Percentiles rank a stretch among this genome's conserved stretches.
Evolutionary conservation across 176 grass and related monocot genomes (phyloP).

Genomic region (Microstegium vimineum): DNA sequence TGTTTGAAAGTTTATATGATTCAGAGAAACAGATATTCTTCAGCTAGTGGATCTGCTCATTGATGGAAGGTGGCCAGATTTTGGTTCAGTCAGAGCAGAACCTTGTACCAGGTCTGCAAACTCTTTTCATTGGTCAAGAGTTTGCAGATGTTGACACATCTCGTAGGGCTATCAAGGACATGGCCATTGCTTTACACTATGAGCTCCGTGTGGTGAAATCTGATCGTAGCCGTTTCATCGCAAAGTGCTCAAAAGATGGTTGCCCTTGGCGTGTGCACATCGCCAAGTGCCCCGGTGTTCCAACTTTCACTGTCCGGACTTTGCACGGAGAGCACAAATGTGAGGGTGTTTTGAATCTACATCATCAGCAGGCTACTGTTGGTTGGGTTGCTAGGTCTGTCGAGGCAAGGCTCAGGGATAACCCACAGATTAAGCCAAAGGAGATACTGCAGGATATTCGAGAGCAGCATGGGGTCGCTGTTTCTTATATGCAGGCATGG

Average conservation of each 20-base stretch:
- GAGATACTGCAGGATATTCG: constrained; percentile 95
- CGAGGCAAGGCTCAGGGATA: constrained; percentile 77
- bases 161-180: constrained; percentile 76
- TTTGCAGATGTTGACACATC: constrained; percentile 67
- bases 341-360: constrained; percentile 69
- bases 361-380: constrained; percentile 94
- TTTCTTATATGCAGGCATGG: constrained; percentile 99
- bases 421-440: constrained; percentile 93
- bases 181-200: constrained; percentile 92
- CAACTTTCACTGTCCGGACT: constrained; percentile 81
- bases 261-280: constrained; percentile 47
- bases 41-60: neutral
- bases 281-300: constrained; percentile 37
- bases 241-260: constrained; percentile 80
- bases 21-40: constrained; percentile 20
- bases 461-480: constrained; percentile 91
- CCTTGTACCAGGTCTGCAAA: constrained; percentile 29
- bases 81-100: constrained; percentile 45
- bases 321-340: constrained; percentile 85
- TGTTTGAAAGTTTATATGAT: neutral
- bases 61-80: constrained; percentile 49
- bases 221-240: constrained; percentile 87
- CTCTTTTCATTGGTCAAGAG: constrained; percentile 57
- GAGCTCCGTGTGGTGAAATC: constrained; percentile 91
- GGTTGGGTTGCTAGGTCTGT: constrained; percentile 95